Evolutionary conservation across 2,329 filamentous ascomycete genomes (phyloP), one percentile per base, ranked within the genome.

Genomic region (Cryphonectria japonica): DNA sequence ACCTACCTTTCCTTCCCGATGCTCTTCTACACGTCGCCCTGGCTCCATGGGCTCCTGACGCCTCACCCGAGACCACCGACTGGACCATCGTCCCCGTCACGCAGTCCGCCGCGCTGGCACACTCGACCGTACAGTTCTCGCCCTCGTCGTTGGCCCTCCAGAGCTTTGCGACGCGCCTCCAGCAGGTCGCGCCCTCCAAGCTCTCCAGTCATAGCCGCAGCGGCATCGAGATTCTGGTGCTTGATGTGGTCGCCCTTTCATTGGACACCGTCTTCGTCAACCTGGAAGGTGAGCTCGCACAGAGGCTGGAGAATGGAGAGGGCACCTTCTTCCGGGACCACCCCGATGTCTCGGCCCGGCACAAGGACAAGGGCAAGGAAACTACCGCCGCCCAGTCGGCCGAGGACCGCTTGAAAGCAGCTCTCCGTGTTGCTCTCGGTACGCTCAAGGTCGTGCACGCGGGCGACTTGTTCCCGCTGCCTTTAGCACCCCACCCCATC

Each of bases 71-170:
- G 78, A 88, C 90, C 71, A 88, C 89, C 26, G 86, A 88, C 63
- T 99, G 96, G 96, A 94, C 94, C 9, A 88, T 98, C 66, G 88
- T 98, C 46, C 93, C 95, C 1, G 88, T 97, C 71, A 85, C 86
- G 32, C 84, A 85, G 74, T 90, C 90, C 59, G 85, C 88, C 60
- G 86, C 88, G 13, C 85, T 94, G 60, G 88, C 93, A 26, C 88
- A 92, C 74, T 93, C 92, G 6, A 97, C 93, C 1, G 86, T 98
- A 54, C 91, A 95, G 73, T 92, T 95, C 76, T 92, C 93, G 16
- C 88, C 92, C 0, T 87, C 86, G 64, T 97, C 89, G 68, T 86
- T 87, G 71, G 91, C 88, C 66, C 87, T 97, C 1, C 94, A 97
- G 80, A 90, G 89, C 74, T 97, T 98, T 77, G 90, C 93, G 54